Percentiles rank a stretch among this genome's conserved stretches.
phyloP scores from a whole-genome alignment of 768 basidiomycete species.

The Trametes gibbosa region DNA sequence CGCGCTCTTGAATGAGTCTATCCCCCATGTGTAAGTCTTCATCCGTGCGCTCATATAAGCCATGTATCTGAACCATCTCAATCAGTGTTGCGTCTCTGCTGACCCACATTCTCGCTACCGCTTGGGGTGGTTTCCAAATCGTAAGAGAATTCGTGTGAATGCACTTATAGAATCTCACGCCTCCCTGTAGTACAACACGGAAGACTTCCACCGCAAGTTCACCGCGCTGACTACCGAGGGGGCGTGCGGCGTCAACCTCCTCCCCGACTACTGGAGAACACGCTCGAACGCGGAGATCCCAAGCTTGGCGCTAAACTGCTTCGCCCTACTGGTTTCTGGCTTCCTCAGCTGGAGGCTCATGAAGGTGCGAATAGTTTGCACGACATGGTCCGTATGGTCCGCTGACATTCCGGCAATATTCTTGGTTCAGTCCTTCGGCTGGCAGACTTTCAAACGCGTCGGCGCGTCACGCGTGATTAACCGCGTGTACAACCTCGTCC shows the following conservation, averaged over 20 bases:
- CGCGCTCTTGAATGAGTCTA: constrained; percentile 71
- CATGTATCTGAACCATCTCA: not conserved
- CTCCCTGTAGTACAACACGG: constrained; percentile 39
- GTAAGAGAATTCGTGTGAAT: constrained; percentile 5
- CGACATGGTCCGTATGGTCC: not conserved
- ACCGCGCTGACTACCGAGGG: constrained; percentile 56
- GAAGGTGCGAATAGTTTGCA: constrained; percentile 45
- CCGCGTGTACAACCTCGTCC: constrained; percentile 69
- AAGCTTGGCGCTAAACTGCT: constrained; percentile 58
- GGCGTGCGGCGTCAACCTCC: constrained; percentile 56
- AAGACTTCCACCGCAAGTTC: constrained; percentile 56
- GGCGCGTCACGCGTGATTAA: constrained; percentile 75
- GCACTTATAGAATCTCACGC: not conserved
- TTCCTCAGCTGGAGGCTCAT: constrained; percentile 73
- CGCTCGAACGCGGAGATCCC: constrained; percentile 62
- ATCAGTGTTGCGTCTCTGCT: constrained; percentile 58
- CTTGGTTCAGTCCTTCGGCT: constrained; percentile 59
- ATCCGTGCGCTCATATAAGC: too few relatives aligned
- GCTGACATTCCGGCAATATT: not conserved
- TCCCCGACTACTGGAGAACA: constrained; percentile 63
- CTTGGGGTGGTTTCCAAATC: constrained; percentile 72
- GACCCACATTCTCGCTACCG: constrained; percentile 71
- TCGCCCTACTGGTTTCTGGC: constrained; percentile 56
- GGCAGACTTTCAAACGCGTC: constrained; percentile 87
- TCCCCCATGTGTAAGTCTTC: constrained; percentile 58